Base-by-base conservation (phyloP, 352 stramenopile species). In the Phytopythium oedochilum region DNA sequence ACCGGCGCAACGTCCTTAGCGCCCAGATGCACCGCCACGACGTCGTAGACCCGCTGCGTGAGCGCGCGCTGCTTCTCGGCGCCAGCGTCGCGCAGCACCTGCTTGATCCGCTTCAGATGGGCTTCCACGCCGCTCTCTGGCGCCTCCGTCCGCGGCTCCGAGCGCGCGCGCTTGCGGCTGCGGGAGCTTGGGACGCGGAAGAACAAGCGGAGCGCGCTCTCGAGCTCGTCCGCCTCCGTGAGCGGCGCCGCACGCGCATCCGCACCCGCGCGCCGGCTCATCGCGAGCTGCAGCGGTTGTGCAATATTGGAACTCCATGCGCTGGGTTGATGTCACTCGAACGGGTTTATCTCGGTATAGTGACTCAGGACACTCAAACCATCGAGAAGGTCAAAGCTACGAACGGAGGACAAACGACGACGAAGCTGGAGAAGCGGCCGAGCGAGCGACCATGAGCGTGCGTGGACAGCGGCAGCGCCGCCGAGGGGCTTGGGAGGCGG, bases 91-190 rank as follows among this genome's bases (percentile, higher is more conserved):
- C 53, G 53, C 29, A 58, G 29, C 11, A 51, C 10, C 31, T 44
- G 40, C 53, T 58, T 58, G 39, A 58, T 34, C 14, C 53, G 53
- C 40, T 50, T 58, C 11, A 58, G 53, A 11, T 40, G 39, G 15
- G 17, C 23, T 14, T 38, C 46, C 31, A 18, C n/a, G 2, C 4
- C 46, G 17, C 25, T 12, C 5, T 15, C 53, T 1, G 39, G 42
- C 31, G 22, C 29, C 39, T 52, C 40, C 15, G 47, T 5, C 20
- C 10, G 3, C 1, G 39, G 11, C 9, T 53, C 8, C 17, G 40
- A 4, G 1, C 29, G 36, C 29, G 20, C 12, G 15, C 53, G 53
- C 22, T 50, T 58, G 28, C 48, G 48, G 8, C 22, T 28, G 6
- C 25, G 32, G 10, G 26, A 7, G 36, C 18, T 22, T 8, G 51